These are phyloP conservation scores for Yarrowia deformans DNA, from an alignment of 805 yeast genomes.

Conservation along the genomic window DNA sequence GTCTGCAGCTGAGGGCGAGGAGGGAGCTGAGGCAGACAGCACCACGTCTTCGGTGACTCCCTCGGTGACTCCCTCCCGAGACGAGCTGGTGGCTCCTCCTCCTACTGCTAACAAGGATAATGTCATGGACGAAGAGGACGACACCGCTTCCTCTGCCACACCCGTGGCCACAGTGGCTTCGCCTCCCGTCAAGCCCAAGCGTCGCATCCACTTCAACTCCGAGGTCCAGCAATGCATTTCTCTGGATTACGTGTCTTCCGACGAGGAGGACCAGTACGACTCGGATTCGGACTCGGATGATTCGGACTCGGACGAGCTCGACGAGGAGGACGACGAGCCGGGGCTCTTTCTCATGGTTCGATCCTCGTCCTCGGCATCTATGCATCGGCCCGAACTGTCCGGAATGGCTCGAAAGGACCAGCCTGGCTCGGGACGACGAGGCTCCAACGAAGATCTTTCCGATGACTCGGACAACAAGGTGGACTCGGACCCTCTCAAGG, in stretches of 20 bases:
- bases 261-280: slow-evolving; percentile 41
- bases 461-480: slow-evolving; percentile 14
- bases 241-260: slow-evolving; percentile 54
- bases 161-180: slow-evolving; percentile 8
- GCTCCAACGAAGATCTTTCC: slow-evolving; percentile 11
- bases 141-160: neutral
- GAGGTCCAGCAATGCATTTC: slow-evolving; percentile 95
- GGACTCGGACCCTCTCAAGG: slow-evolving; percentile 35
- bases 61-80: slow-evolving; percentile 22
- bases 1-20: slow-evolving; percentile 2
- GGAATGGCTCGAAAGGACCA: slow-evolving; percentile 30
- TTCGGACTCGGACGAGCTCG: slow-evolving; percentile 53
- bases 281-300: slow-evolving; percentile 40
- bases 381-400: slow-evolving; percentile 45
- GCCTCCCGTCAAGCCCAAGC: slow-evolving; percentile 51
- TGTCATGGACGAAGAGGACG: neutral
- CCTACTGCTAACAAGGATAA: slow-evolving; percentile 25
- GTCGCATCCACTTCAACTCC: slow-evolving; percentile 92
- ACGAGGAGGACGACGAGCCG: slow-evolving; percentile 65
- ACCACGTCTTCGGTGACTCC: slow-evolving; percentile 14
- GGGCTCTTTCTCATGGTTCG: slow-evolving; percentile 70
- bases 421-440: slow-evolving; percentile 3
- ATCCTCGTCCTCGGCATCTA: slow-evolving; percentile 49
- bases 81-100: slow-evolving; percentile 12
- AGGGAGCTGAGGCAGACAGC: neutral